Evolutionary conservation across 2,329 filamentous ascomycete species (phyloP), one percentile per base, ranked within the genome.

Genomic region (Fusarium sp.): DNA sequence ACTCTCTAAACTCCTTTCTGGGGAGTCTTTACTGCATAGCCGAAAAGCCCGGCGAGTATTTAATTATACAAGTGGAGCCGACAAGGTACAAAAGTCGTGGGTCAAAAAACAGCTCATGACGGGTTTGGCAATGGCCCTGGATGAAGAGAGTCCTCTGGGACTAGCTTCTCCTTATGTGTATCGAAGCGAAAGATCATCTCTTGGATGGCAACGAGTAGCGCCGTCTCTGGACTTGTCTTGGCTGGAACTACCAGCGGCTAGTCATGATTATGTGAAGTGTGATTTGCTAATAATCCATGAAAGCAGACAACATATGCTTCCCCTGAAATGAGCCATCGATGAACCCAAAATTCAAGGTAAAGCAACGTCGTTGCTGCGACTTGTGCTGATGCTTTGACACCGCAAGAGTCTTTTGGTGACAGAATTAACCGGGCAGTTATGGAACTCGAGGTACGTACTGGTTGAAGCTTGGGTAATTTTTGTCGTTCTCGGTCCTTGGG

Each of bases 241-340:
- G 66, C 51, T 51, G 53, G 50, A 61, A 66, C 65, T 72, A 71
- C 61, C 29, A 70, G 57, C n/a, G 53, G 61, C 68, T 72, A 71
- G 61, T 56, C 58, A 50, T 47, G 42, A 38, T 64, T 59, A 51
- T 45, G 52, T 60, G 62, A 55, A 43, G 22, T 67, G 55, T 71
- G 67, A 68, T 67, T 70, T 70, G 66, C 55, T 56, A 32, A 57
- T 42, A 38, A 55, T 46, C 30, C 34, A 46, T 50, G 44, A 32
- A 57, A 50, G 40, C 46, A 59, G 58, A 62, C 49, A 55, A 51
- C 32, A 54, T 27, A 32, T 47, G 27, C 44, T 66, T 44, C 68
- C 57, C 68, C 63, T 66, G 59, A 55, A 52, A 32, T 30, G 50
- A 47, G 34, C 45, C 44, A 45, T 40, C 30, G 18, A 49, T 44